Base-by-base conservation (phyloP, 352 stramenopile genomes). In the Globisporangium viniferum region DNA sequence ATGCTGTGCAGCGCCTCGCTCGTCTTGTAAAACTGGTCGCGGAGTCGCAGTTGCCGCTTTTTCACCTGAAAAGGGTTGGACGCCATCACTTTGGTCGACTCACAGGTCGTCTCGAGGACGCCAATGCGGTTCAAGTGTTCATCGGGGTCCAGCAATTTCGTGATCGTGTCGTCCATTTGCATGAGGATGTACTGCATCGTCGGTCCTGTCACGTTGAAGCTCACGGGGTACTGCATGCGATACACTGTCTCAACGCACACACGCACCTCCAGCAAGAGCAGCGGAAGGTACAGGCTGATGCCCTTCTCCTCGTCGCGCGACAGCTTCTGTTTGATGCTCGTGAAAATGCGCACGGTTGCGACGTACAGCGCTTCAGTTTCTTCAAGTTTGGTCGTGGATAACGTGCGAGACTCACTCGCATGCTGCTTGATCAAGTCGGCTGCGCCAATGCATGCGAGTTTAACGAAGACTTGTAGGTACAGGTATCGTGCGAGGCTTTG, bases 21-120 rank as follows among this genome's bases (percentile, higher is more conserved):
- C 2, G 81, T 90, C 71, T 86, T 73, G 56, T 73, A 92, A 66
- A 78, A 92, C 60, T 92, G 74, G 48, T 90, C 80, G 27, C 79
- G 80, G 22, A 92, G 71, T 0, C 69, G 71, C 8, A 62, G 44
- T 14, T 81, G 74, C n/a, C 83, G 78, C 31, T 76, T 78, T 64
- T 74, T 75, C 7, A 51, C 68, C 39, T 88, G 81, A 56, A 81
- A 90, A 9, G 65, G 60, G 18, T 74, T 72, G 0, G 83, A 81
- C 4, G 76, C 66, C 68, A 76, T 77, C 15, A 82, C 70, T 48
- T 78, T 77, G 0, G 70, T 73, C 15, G 80, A 82, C 24, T 88
- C 80, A 29, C 81, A 86, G 2, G 83, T 88, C 10, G 78, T 90
- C 72, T 92, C 83, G 24, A 92, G 67, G 27, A 81, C 72, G 2